Base-by-base conservation (phyloP, 2,329 filamentous ascomycete genomes). In the Beauveria bassiana region DNA sequence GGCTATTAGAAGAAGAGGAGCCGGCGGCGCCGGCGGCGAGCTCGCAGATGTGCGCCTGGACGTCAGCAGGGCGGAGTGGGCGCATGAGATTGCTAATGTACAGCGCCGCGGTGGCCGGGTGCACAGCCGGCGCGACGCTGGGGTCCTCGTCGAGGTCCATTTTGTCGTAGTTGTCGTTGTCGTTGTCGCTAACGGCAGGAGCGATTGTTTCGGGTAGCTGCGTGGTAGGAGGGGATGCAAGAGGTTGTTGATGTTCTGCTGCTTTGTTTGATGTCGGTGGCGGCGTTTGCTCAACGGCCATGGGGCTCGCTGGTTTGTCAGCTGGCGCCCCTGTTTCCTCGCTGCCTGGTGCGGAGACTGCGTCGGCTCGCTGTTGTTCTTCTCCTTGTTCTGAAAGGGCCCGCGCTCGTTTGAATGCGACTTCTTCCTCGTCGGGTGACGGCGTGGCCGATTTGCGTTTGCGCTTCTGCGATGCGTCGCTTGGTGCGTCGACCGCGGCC, bases 21-120 rank as follows among this genome's bases (percentile, higher is more conserved):
- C 83, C 78, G 1, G 86, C 79, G 3, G 86, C 80, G 2, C 91
- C 90, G 3, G 86, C 80, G 2, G 91, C 90, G 46, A 97, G 81
- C 7, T 82, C 77, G 49, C 83, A 71, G 5, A 98, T 79, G 69
- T 97, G 86, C 1, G 82, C 79, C 67, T 84, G 85, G 1, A 98
- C 82, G 20, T 80, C 78, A 28, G 79, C 77, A 0, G 86, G 82
- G 63, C 91, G 88, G 24, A 98, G 79, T 10, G 95, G 93, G 52
- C 93, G 87, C 85, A 96, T 93, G 60, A 98, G 85, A 69, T 96
- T 88, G 72, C 88, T 87, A 67, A 98, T 95, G 75, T 97, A 98
- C 52, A 98, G 78, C 18, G 90, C 88, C 38, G 85, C 76, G 3
- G 92, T 93, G 5, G 88, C 86, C 24, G 85, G 82, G 72, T 95